Base-by-base conservation (phyloP, 2,329 filamentous ascomycete genomes). In the Beauveria brongniartii region DNA sequence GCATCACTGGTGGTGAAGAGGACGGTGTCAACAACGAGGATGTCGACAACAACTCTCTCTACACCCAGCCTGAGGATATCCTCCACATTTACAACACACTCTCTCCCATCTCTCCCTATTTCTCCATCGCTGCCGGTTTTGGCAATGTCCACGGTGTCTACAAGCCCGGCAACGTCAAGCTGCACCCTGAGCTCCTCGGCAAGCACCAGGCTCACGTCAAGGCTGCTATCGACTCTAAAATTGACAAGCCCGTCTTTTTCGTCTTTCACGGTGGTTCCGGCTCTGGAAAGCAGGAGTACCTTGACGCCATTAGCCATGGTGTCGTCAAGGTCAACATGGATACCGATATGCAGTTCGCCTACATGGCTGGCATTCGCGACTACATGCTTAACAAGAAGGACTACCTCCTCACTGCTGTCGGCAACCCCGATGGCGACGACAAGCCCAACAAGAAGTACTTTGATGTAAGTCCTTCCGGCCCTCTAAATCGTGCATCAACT, bases 391-490 rank as follows among this genome's bases (percentile, higher is more conserved):
- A 86, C 76, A 97, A 97, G 85, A 92, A 96, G 81, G 93, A 96
- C 70, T 99, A 97, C 83, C 80, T 99, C 69, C 79, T 84, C 80
- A 86, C 82, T 63, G 84, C 91, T 72, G 89, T 99, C 68, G 94
- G 94, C 71, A 99, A 97, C 85, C 93, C 93, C 67, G 92, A 97
- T 55, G 92, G 93, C 64, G 87, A 86, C 22, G 91, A 96, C 81
- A 97, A 97, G 89, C 93, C 94, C 73, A 99, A 99, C 87, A 99
- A 99, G 90, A 97, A 97, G 81, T 88, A 81, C 81, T 92, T 90
- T 70, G 87, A 89, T 69, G 77, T 75, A 70, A 74, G 74, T 73
- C 64, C 59, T 51, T 2, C 52, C 50, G 9, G 47, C 67, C 63
- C 22, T 24, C n/a, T 44, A 5, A 16, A 47, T 16, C n/a, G 14